A percentile compares a stretch with the other conserved stretches of the same genome.
Conservation (phyloP, 768 basidiomycete species). For the Galerina marginata region DNA sequence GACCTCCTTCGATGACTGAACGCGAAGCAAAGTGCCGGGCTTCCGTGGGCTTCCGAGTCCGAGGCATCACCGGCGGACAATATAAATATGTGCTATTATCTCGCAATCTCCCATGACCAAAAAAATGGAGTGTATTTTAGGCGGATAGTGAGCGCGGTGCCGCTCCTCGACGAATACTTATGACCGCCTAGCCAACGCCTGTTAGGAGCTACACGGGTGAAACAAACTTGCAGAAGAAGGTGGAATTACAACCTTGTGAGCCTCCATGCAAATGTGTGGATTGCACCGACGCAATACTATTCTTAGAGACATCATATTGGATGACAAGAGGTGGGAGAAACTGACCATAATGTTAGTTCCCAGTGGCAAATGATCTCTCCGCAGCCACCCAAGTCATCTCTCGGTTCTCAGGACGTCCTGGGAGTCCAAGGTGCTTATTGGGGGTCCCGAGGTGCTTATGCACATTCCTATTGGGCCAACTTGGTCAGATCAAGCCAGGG, state of each 20-base stretch:
- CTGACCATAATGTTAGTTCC: conserved; percentile 11
- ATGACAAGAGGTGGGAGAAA: conserved; percentile 25
- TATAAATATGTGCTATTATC: background rate
- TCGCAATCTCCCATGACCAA: no score
- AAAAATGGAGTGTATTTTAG: background rate
- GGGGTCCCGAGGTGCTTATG: conserved; percentile 17
- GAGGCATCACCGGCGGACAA: conserved; percentile 16
- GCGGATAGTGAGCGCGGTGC: conserved; percentile 4
- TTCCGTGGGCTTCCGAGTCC: conserved; percentile 1
- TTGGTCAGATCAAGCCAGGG: conserved; percentile 26
- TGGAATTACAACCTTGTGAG: no score
- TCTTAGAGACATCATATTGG: conserved; percentile 18
- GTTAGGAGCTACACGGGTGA: background rate
- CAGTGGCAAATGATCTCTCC: conserved; percentile 24
- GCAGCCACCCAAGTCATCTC: conserved; percentile 22
- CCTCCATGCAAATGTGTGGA: background rate
- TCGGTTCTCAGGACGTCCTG: conserved; percentile 26
- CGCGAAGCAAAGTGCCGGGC: background rate
- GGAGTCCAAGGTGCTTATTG: conserved; percentile 23
- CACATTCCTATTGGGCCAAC: conserved; percentile 28
- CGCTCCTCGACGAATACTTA: background rate
- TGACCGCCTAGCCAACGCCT: conserved; percentile 17
- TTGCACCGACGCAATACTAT: conserved; percentile 17
- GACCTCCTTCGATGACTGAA: background rate
- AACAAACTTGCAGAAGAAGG: background rate